phyloP scores from a whole-genome alignment of 176 grass and related monocot species.

The Hyparrhenia diplandra region DNA sequence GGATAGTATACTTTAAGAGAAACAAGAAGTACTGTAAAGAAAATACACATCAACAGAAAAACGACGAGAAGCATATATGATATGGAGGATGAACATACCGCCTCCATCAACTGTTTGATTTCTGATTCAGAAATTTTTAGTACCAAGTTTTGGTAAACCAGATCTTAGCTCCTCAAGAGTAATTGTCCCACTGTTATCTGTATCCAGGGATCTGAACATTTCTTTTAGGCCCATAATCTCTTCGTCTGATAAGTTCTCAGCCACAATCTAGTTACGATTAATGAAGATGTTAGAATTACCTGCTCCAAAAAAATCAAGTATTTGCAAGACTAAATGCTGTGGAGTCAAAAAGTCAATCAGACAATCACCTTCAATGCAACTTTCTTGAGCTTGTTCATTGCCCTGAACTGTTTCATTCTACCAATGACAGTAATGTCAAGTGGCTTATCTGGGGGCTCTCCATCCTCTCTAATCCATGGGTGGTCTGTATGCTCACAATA shows the following conservation, averaged over 20 bases:
- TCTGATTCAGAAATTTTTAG: constrained; percentile 96
- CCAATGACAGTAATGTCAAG: constrained; percentile 63
- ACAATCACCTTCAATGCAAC: constrained; percentile 85
- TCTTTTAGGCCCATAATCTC: constrained; percentile 97
- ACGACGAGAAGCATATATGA: not conserved
- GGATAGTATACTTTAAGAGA: not conserved
- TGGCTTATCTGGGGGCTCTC: constrained; percentile 92
- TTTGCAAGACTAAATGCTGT: not conserved
- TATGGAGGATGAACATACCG: constrained; percentile 57
- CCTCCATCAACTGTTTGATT: constrained; percentile 94
- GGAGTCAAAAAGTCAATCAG: constrained; percentile 14
- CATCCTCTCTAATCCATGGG: constrained; percentile 98
- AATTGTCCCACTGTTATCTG: constrained; percentile 96
- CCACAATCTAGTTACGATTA: constrained; percentile 59
- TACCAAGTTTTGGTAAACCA: constrained; percentile 97
- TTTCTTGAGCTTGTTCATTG: constrained; percentile 99
- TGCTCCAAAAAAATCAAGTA: not conserved
- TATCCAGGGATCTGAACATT: constrained; percentile 96
- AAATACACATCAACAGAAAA: constrained; percentile 9
- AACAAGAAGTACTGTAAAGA: not conserved
- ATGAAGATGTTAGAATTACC: constrained; percentile 9
- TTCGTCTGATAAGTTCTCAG: constrained; percentile 93
- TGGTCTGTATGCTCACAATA: constrained; percentile 61
- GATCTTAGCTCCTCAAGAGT: constrained; percentile 95
- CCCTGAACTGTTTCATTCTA: constrained; percentile 99